Conservation (phyloP, 176 grass and related monocot species). For the Panicum miliaceum region DNA sequence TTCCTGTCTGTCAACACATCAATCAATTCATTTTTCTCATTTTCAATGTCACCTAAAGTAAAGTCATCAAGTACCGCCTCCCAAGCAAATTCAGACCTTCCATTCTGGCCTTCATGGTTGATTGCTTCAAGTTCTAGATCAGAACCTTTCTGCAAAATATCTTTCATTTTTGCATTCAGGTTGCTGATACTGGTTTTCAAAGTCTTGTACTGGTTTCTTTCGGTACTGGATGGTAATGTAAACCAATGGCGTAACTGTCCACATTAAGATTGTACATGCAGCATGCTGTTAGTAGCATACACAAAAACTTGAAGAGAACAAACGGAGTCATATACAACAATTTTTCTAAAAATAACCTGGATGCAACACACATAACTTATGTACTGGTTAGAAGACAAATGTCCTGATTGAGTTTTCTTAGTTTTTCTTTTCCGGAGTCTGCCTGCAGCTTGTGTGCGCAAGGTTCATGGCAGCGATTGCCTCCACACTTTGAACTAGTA, state of each 20-base stretch:
- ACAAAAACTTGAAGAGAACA: neutral
- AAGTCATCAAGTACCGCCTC: conserved; percentile 1
- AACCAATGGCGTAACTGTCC: conserved; percentile 42
- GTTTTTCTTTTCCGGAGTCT: neutral
- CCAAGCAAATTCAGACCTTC: neutral
- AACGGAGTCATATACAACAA: neutral
- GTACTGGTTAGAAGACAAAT: neutral
- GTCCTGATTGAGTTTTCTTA: neutral
- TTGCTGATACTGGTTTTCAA: conserved; percentile 35
- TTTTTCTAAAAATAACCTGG: neutral
- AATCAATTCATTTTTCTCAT: conserved; percentile 42
- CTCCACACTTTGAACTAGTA: neutral
- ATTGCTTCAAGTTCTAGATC: conserved; percentile 24
- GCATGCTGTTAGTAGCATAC: neutral
- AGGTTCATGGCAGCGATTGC: neutral
- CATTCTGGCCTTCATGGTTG: neutral
- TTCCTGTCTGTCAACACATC: conserved; percentile 42
- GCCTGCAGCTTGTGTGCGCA: neutral
- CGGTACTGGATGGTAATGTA: neutral
- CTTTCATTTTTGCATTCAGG: conserved; percentile 39
- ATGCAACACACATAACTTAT: neutral
- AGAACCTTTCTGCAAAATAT: conserved; percentile 27
- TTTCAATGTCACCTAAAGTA: conserved; percentile 47
- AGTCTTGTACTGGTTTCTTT: conserved; percentile 12
- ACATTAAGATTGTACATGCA: neutral